phyloP scores from a whole-genome alignment of 371 early-diverging fungal species.

The Rhizopus sp. region DNA sequence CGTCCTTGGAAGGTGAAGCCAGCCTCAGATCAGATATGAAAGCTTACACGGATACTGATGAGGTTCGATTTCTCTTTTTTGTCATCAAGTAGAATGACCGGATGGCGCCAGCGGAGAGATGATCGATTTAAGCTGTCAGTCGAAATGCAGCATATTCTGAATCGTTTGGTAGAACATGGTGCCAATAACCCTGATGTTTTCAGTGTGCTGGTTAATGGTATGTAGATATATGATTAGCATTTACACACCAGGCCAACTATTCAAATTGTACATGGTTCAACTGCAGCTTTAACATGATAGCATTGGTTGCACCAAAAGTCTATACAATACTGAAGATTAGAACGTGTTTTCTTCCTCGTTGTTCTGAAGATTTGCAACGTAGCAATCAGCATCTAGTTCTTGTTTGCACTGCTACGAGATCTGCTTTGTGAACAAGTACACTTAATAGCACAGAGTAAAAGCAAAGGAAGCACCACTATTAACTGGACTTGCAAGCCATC shows the following conservation, averaged over 20 bases:
- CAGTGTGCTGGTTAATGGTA: constrained; percentile 15
- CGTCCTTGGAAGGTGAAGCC: constrained; percentile 7
- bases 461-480: constrained; percentile 6
- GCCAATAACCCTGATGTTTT: constrained; percentile 14
- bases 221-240: constrained; percentile 3
- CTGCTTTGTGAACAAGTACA: constrained; percentile 12
- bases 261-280: not conserved
- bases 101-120: constrained; percentile 5
- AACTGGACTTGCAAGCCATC: constrained; percentile 7
- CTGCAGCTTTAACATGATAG: constrained; percentile 3
- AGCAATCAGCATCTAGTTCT: constrained; percentile 5
- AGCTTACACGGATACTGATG: constrained; percentile 4
- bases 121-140: constrained; percentile 11
- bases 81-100: constrained; percentile 10
- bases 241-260: not conserved
- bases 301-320: constrained; percentile 10
- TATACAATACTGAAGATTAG: constrained; percentile 10
- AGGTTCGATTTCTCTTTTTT: constrained; percentile 9
- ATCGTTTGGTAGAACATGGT: constrained; percentile 7
- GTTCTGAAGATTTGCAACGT: constrained; percentile 15
- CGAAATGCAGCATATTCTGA: constrained; percentile 10
- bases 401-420: constrained; percentile 13
- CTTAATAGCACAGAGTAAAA: constrained; percentile 9
- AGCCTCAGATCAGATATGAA: constrained; percentile 11
- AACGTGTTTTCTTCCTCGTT: constrained; percentile 10